These are phyloP conservation scores for Suillus subaureus DNA, from an alignment of 768 basidiomycete genomes.

Conservation along the genomic window DNA sequence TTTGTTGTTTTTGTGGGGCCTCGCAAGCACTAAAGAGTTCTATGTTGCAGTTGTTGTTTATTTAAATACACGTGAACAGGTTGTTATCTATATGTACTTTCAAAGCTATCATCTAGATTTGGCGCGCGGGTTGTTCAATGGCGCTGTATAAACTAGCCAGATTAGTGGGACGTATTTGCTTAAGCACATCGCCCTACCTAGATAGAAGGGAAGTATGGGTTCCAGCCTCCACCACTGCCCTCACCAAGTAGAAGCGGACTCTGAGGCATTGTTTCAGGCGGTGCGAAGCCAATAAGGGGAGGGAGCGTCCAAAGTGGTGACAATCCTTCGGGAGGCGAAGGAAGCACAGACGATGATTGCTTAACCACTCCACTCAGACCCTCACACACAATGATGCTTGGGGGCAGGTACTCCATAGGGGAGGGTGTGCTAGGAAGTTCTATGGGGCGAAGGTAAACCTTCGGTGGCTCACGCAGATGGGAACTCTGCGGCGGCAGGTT, in stretches of 20 bases:
- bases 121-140: background rate
- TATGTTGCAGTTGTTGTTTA: background rate
- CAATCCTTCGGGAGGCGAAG: background rate
- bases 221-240: background rate
- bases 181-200: background rate
- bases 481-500: background rate
- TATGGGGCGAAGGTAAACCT: slow-evolving; percentile 2
- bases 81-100: background rate
- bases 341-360: background rate
- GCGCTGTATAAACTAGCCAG: background rate
- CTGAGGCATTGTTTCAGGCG: background rate
- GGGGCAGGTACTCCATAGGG: slow-evolving; percentile 17
- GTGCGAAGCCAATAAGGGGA: background rate
- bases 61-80: background rate
- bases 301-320: slow-evolving; percentile 1
- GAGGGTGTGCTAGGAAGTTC: slow-evolving; percentile 18
- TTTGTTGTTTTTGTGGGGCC: too few relatives aligned
- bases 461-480: background rate
- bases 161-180: background rate
- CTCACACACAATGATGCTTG: slow-evolving; percentile 6
- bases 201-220: background rate
- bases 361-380: background rate
- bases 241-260: background rate
- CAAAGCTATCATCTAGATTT: background rate
- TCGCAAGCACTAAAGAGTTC: too few relatives aligned